Percentiles rank a stretch among this genome's conserved stretches.
Conservation (phyloP, 2,329 filamentous ascomycete species). For the Cadophora sp. region DNA sequence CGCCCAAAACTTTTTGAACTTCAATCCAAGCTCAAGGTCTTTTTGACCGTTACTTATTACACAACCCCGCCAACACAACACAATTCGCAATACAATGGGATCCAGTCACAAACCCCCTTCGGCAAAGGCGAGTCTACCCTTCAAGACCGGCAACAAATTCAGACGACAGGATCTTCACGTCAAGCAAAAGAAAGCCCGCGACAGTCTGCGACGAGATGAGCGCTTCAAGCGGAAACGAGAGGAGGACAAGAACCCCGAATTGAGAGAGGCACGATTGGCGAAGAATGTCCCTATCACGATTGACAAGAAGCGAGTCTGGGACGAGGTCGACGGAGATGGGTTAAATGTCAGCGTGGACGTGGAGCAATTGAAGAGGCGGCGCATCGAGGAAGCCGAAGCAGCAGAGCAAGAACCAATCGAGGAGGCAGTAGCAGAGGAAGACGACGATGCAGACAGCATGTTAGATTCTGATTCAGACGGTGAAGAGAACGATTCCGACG, state of each 20-base stretch:
- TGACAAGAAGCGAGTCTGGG: slow-evolving; percentile 90
- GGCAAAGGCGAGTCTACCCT: slow-evolving; percentile 53
- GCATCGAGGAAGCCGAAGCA: slow-evolving; percentile 57
- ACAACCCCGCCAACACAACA: slow-evolving; percentile 32
- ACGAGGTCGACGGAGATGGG: slow-evolving; percentile 72
- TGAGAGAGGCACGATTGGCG: slow-evolving; percentile 75
- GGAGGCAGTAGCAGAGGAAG: slow-evolving; percentile 53
- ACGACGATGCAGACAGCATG: slow-evolving; percentile 78
- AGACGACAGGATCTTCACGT: slow-evolving; percentile 80
- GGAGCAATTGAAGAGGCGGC: slow-evolving; percentile 63
- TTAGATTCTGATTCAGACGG: slow-evolving; percentile 60
- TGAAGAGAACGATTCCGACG: slow-evolving; percentile 52
- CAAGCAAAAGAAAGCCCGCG: slow-evolving; percentile 78
- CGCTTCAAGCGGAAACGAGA: slow-evolving; percentile 82
- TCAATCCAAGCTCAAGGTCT: neutral
- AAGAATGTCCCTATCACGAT: slow-evolving; percentile 82
- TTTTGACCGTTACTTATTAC: neutral
- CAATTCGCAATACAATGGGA: slow-evolving; percentile 51
- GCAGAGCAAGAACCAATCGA: slow-evolving; percentile 52
- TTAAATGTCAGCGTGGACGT: slow-evolving; percentile 62
- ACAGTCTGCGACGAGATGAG: slow-evolving; percentile 76
- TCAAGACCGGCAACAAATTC: slow-evolving; percentile 76
- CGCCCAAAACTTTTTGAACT: slow-evolving; percentile 28
- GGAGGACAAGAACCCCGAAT: slow-evolving; percentile 81
- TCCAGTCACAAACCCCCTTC: slow-evolving; percentile 50